Evolutionary conservation across 2,329 filamentous ascomycete species (phyloP).

Genomic region (Xylaria sp.): DNA sequence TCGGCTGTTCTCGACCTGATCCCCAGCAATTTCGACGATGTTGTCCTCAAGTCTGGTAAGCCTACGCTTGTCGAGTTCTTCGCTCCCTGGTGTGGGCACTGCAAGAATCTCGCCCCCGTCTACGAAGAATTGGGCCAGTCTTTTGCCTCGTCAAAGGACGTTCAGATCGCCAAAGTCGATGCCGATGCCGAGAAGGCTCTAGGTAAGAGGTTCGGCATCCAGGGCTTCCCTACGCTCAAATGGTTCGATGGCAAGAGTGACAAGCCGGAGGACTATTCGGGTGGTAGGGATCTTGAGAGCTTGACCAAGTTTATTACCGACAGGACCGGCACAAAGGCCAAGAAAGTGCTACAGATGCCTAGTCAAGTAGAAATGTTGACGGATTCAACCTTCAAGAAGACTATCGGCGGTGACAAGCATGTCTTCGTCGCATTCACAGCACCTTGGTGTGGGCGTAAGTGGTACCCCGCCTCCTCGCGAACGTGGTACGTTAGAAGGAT

Average conservation of each 20-base stretch:
- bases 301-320: slow-evolving; percentile 83
- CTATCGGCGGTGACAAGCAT: slow-evolving; percentile 85
- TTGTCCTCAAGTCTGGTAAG: slow-evolving; percentile 91
- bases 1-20: slow-evolving; percentile 91
- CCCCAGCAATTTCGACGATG: slow-evolving; percentile 88
- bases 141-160: slow-evolving; percentile 76
- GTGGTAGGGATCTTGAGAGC: slow-evolving; percentile 87
- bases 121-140: slow-evolving; percentile 87
- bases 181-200: slow-evolving; percentile 88
- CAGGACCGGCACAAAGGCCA: slow-evolving; percentile 86
- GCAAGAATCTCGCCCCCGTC: slow-evolving; percentile 94
- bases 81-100: slow-evolving; percentile 98
- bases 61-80: slow-evolving; percentile 98
- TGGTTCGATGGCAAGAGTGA: slow-evolving; percentile 97
- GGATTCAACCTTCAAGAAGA: slow-evolving; percentile 79
- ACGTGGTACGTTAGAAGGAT: slow-evolving; percentile 15
- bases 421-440: slow-evolving; percentile 97
- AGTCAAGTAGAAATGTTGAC: slow-evolving; percentile 83
- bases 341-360: slow-evolving; percentile 76
- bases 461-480: slow-evolving; percentile 28
- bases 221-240: slow-evolving; percentile 97
- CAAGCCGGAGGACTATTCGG: slow-evolving; percentile 84
- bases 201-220: slow-evolving; percentile 85
- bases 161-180: slow-evolving; percentile 95
- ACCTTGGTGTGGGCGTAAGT: slow-evolving; percentile 97